Evolutionary conservation across 176 grass and related monocot species (phyloP), one percentile per base, ranked within the genome.

Genomic region (Oropetium thomaeum): DNA sequence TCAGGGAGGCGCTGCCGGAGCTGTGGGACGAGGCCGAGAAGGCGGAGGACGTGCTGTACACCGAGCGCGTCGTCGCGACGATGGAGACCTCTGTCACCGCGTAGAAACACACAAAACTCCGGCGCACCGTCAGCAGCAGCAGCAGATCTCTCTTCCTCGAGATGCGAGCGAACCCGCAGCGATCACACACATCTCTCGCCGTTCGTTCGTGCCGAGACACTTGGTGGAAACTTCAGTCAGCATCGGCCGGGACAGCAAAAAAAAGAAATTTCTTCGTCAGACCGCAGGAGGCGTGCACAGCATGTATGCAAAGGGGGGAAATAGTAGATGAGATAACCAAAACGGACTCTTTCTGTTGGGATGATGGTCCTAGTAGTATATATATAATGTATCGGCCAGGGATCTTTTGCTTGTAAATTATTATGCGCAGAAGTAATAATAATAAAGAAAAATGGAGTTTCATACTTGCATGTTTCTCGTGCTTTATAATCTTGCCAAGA

Each of bases 61-160:
- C 84, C 1, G 84, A 81, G 40, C 90, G 93, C 69, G 76, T 95
- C 62, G 79, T 87, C 3, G n/a, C n/a, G n/a, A n/a, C n/a, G n/a
- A 88, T 95, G 31, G 92, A 99, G 85, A 99, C 96, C 33, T 74
- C 91, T 0, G 96, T 99, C 67, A 95, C 82, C 41, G 96, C 96
- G 82, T 99, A 79, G 83, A 7, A 28, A 20, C n/a, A 29, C 17
- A 12, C 32, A 12, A 29, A 48, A 55, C 49, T 30, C 68, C 67
- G 68, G 77, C 31, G 79, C 73, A 72, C 60, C 67, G 48, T 74
- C 62, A 44, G 15, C 17, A 58, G 10, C 53, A 43, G 5, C 35
- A 62, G 17, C 48, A 52, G 49, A 26, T 27, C 53, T 57, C 33
- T 32, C 43, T 51, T 67, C 55, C 75, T 9, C 33, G 48, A 80